Base-by-base conservation (phyloP, 495 filamentous ascomycete genomes). In the Mycothermus thermophilus region DNA sequence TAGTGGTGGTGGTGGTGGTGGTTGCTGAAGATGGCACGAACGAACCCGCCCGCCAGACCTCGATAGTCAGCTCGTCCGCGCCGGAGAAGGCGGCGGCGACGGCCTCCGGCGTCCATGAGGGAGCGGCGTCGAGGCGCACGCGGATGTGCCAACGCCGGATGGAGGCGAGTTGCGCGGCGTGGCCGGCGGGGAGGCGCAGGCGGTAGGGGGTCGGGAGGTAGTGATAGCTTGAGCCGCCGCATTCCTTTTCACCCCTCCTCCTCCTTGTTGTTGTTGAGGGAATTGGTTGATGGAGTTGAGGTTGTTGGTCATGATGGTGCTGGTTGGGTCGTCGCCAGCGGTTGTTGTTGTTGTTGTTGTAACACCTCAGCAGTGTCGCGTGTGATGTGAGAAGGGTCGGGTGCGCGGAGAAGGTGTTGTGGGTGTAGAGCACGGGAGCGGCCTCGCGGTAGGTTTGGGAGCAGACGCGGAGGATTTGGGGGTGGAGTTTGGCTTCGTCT, bases 391-490 rank as follows among this genome's bases (percentile, higher is more conserved):
- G 60, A 10, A 64, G 59, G 18, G 51, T 44, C 3, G 56, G 47
- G 56, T 75, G 64, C 1, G 71, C 68, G 23, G 61, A 35, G 58
- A 74, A 75, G 13, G 42, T 63, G 51, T 71, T 72, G 29, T 34
- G 37, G 19, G 45, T 35, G 58, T 72, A 74, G 25, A 73, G 62
- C 6, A 72, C 37, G 11, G 61, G 51, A 1, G 34, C 39, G 5
- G 61, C 60, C 49, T 71, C 67, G 32, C 34, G 18, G 53, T 67
- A 37, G 17, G 58, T 48, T 30, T 58, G 51, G 19, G 38, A 48
- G 53, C 48, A 64, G 8, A 55, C 48, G 19, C 37, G 37, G 14
- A 72, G 59, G 34, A 74, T 59, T 32, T 48, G 38, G 6, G 63
- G 54, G 37, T 62, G 44, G 12, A 67, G 34, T 15, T 9, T 30